Conservation (phyloP, 192 early-diverging fungal genomes). For the Nowakowskiella sp. region DNA sequence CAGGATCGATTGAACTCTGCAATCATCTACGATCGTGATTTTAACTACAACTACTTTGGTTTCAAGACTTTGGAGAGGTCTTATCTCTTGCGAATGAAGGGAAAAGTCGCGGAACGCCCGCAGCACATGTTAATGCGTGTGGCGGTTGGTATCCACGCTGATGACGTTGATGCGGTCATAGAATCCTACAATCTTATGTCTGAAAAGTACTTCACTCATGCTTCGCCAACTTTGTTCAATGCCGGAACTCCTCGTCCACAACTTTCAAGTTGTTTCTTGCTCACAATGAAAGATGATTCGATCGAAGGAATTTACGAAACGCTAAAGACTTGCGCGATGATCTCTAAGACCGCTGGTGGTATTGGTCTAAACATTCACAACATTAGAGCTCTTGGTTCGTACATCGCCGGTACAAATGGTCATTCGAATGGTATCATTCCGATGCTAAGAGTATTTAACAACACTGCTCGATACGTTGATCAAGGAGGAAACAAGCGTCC, state of each 20-base stretch:
- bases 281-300: conserved; percentile 94
- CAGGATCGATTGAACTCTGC: conserved; percentile 85
- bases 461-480: conserved; percentile 98
- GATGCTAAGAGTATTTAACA: conserved; percentile 97
- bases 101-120: conserved; percentile 84
- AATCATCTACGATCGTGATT: conserved; percentile 95
- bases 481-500: conserved; percentile 99
- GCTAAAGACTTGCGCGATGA: conserved; percentile 93
- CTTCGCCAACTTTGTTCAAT: conserved; percentile 95
- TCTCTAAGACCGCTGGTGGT: conserved; percentile 96
- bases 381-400: conserved; percentile 89
- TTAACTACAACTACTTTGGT: conserved; percentile 97
- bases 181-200: conserved; percentile 94
- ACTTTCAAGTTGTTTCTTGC: conserved; percentile 88
- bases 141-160: conserved; percentile 90
- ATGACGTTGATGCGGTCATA: conserved; percentile 82
- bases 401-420: conserved; percentile 97
- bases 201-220: conserved; percentile 92
- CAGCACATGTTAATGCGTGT: conserved; percentile 99
- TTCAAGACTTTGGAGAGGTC: conserved; percentile 98
- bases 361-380: conserved; percentile 97
- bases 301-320: conserved; percentile 99
- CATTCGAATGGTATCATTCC: conserved; percentile 93
- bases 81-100: conserved; percentile 84
- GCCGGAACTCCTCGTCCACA: conserved; percentile 94